These are phyloP conservation scores for Xylaria sp. DNA, from an alignment of 495 filamentous ascomycete species.

Conservation along the genomic window DNA sequence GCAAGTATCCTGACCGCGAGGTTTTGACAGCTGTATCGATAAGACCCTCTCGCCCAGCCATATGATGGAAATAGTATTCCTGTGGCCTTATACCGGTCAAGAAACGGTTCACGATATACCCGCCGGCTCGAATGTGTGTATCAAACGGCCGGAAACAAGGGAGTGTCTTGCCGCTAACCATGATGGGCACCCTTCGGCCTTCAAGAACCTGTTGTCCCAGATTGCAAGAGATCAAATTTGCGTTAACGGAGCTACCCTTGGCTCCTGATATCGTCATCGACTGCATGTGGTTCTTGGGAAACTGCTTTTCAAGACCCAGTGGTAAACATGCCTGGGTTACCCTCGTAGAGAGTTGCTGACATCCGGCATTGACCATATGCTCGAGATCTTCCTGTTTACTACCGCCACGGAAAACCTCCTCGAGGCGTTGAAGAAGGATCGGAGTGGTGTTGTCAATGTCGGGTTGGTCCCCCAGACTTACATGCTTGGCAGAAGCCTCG, in stretches of 20 bases:
- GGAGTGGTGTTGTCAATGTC: conserved; percentile 64
- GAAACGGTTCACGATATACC: conserved; percentile 94
- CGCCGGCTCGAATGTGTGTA: conserved; percentile 86
- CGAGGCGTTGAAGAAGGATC: conserved; percentile 76
- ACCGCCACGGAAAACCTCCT: conserved; percentile 90
- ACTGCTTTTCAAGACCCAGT: conserved; percentile 81
- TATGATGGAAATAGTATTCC: conserved; percentile 99
- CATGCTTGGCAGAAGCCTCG: conserved; percentile 86
- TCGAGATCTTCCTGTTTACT: conserved; percentile 88
- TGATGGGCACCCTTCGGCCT: conserved; percentile 91
- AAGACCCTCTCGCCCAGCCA: conserved; percentile 97
- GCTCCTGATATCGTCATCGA: conserved; percentile 97
- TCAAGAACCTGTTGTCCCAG: conserved; percentile 97
- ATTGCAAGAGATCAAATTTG: conserved; percentile 96
- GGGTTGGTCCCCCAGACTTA: conserved; percentile 75
- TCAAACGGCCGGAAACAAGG: conserved; percentile 95
- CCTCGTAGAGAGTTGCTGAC: conserved; percentile 73
- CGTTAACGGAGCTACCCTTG: conserved; percentile 92
- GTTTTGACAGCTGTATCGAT: conserved; percentile 99
- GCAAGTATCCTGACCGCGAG: conserved; percentile 92
- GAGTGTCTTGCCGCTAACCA: conserved; percentile 97
- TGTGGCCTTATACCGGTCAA: conserved; percentile 97
- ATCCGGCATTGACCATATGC: conserved; percentile 77
- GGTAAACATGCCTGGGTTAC: conserved; percentile 84
- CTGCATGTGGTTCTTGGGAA: conserved; percentile 99